phyloP scores from a whole-genome alignment of 169 alveolate genomes.

The Plasmodium yoelii region DNA sequence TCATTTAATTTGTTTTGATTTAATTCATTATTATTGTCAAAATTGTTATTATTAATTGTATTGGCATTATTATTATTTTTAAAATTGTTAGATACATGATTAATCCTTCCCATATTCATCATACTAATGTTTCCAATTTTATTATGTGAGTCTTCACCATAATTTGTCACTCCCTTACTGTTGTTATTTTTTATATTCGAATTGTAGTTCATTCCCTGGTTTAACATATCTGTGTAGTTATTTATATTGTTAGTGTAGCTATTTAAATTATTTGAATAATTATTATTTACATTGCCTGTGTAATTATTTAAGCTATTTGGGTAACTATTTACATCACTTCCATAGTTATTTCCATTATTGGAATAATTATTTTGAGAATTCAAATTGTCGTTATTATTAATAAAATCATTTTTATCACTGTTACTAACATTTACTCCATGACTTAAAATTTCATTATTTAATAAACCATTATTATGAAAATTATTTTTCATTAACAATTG shows the following conservation, averaged over 20 bases:
- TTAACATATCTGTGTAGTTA: neutral
- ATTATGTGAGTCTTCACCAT: constrained; percentile 12
- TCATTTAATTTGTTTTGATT: neutral
- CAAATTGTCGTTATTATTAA: neutral
- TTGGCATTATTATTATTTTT: constrained; percentile 13
- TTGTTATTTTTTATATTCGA: constrained; percentile 6
- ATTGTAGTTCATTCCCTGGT: constrained; percentile 9
- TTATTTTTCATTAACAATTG: constrained; percentile 37
- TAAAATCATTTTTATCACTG: constrained; percentile 1
- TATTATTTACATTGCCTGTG: neutral
- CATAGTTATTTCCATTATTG: neutral
- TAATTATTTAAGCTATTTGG: neutral
- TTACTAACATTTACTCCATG: neutral
- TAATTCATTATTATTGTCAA: neutral
- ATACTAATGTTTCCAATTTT: constrained; percentile 12
- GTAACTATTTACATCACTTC: neutral
- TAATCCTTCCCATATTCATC: neutral
- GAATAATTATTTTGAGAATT: constrained; percentile 5
- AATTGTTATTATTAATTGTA: constrained; percentile 2
- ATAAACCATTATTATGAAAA: constrained; percentile 11
- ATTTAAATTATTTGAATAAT: neutral
- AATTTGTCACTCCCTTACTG: constrained; percentile 10
- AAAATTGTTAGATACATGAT: neutral
- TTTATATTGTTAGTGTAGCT: neutral
- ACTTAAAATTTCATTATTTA: constrained; percentile 15